Evolutionary conservation across 2,329 filamentous ascomycete species (phyloP), one percentile per base, ranked within the genome.

Genomic region (Lachnellula suecica): DNA sequence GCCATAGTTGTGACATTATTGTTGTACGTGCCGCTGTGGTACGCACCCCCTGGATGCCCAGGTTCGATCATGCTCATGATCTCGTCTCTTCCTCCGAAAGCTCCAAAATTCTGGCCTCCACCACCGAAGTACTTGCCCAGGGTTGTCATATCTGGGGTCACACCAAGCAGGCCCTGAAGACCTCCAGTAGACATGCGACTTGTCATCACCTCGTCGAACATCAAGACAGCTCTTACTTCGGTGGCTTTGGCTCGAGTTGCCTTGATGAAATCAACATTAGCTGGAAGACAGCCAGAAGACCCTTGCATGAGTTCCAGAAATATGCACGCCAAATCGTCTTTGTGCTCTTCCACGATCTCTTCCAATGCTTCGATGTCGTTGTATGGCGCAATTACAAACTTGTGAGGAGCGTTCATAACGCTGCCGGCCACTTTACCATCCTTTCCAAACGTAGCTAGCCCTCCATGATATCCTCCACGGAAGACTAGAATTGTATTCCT

Each of bases 201-300:
- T 0, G 84, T 87, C 78, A 87, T 85, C 9, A 89, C 85, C 67
- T 90, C 87, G 63, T 89, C 87, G n/a, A 88, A 71, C 37, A 89
- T 82, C 56, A 89, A 76, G 2, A 89, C 54, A 0, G 80, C 79
- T 2, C 77, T 78, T 0, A 71, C 44, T 34, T 55, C 34, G 2
- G 45, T 57, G 13, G 57, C 53, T 37, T 48, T 47, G 2, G 22
- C 44, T 29, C 54, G 47, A 11, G 56, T 49, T 15, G 44, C 42
- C 38, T 56, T 20, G 35, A 61, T 47, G 27, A 60, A 61, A 3
- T 55, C 50, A 3, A 47, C 23, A 13, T 50, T 35, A 68, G 60
- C 83, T 0, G 74, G 70, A 4, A 83, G 74, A 51, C 77, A 81
- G 0, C 85, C 84, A 0, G 77, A 83, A 1, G 79, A 75, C 0